Conservation (phyloP, 169 alveolate species). For the Eimeria zaria region DNA sequence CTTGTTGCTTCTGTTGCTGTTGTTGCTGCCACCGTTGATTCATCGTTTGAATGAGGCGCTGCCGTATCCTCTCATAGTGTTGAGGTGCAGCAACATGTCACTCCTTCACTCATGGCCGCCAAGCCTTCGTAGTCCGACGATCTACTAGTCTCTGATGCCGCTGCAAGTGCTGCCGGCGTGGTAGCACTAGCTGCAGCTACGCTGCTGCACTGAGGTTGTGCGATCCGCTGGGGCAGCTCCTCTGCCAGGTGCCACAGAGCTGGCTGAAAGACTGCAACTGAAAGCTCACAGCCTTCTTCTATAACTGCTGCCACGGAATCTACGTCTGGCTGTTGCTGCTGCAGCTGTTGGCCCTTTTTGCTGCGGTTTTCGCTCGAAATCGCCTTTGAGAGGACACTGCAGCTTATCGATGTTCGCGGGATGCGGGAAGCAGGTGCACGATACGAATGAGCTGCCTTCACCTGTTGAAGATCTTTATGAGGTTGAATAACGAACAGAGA, state of each 20-base stretch:
- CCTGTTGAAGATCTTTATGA: background rate
- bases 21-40: constrained; percentile 9
- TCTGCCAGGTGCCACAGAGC: background rate
- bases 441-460: background rate
- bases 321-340: background rate
- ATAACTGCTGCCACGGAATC: background rate
- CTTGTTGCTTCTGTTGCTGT: background rate
- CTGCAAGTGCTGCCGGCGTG: background rate
- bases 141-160: background rate
- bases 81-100: background rate
- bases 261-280: background rate
- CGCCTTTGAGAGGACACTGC: background rate
- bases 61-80: constrained; percentile 7
- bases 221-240: background rate
- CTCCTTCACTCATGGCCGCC: constrained; percentile 20
- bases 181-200: constrained; percentile 8
- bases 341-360: background rate
- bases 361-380: background rate
- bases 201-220: background rate
- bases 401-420: background rate
- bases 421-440: background rate
- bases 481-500: background rate
- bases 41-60: constrained; percentile 6
- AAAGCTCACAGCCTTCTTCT: background rate
- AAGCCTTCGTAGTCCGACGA: background rate